Conservation (phyloP, 208 protist species). For the Leishmania aethiopica region DNA sequence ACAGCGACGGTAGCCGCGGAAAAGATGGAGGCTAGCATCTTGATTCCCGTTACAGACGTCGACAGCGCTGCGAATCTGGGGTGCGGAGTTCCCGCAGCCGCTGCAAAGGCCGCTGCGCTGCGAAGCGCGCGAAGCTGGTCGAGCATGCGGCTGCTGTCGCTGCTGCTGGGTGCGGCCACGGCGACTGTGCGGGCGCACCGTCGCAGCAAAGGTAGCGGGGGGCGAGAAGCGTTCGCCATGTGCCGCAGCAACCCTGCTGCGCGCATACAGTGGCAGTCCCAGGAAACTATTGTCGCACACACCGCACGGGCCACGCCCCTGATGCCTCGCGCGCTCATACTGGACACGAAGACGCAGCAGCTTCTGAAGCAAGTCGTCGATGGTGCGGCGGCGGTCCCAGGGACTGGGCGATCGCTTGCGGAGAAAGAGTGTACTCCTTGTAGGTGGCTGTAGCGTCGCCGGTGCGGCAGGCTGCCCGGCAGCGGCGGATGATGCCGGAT, state of each 20-base stretch:
- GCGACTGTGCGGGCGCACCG: background rate
- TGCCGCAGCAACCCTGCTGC: no score
- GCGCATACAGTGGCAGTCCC: no score
- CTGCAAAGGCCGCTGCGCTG: background rate
- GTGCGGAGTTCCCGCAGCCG: no score
- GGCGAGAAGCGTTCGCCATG: no score
- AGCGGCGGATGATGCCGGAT: background rate
- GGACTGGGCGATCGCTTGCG: background rate
- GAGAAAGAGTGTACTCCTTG: background rate
- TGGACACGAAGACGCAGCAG: conserved; percentile 12
- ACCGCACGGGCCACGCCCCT: background rate
- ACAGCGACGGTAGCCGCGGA: conserved; percentile 3
- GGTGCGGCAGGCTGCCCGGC: background rate
- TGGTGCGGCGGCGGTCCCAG: background rate
- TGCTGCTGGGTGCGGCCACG: background rate
- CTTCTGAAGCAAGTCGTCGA: conserved; percentile 5
- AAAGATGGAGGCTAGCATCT: background rate
- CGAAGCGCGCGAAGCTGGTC: background rate
- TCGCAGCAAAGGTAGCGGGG: background rate
- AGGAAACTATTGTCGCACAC: background rate
- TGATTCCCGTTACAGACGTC: background rate
- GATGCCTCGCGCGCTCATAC: conserved; percentile 8
- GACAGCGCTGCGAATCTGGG: no score
- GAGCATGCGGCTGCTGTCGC: background rate
- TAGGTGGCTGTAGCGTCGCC: background rate